These are phyloP conservation scores for Ganoderma multipileum DNA, from an alignment of 1,284 basidiomycete genomes.

Conservation along the genomic window DNA sequence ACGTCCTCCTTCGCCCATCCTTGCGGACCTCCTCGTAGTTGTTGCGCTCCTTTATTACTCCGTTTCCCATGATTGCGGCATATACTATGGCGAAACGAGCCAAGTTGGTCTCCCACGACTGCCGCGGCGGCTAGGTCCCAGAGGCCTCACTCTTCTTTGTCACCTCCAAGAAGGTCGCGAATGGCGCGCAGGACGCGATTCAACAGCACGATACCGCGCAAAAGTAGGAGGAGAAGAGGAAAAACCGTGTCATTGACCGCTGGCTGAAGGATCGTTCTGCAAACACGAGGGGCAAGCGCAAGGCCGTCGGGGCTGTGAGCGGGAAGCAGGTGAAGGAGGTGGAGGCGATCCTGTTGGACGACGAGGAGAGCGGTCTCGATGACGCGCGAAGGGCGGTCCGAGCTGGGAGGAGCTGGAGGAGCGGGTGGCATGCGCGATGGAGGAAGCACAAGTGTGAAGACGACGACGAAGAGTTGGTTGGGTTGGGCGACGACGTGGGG, in stretches of 20 bases:
- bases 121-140: constrained; percentile 38
- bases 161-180: constrained; percentile 37
- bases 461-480: not conserved
- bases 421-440: constrained; percentile 44
- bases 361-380: constrained; percentile 17
- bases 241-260: constrained; percentile 38
- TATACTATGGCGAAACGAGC: constrained; percentile 1
- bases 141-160: constrained; percentile 42
- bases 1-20: too few species aligned
- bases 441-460: constrained; percentile 38
- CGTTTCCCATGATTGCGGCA: too few species aligned
- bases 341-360: constrained; percentile 7
- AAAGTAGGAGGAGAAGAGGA: constrained; percentile 41
- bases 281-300: constrained; percentile 27
- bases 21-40: too few species aligned
- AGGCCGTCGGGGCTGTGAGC: constrained; percentile 11
- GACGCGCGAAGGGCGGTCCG: constrained; percentile 17
- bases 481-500: constrained; percentile 2
- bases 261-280: constrained; percentile 40
- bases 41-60: not conserved
- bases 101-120: constrained; percentile 10
- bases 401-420: constrained; percentile 33
- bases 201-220: constrained; percentile 36
- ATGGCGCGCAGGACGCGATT: constrained; percentile 34
- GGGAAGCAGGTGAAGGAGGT: constrained; percentile 26